phyloP scores from a whole-genome alignment of 2,329 filamentous ascomycete species.

The Camptophora hylomeconis region DNA sequence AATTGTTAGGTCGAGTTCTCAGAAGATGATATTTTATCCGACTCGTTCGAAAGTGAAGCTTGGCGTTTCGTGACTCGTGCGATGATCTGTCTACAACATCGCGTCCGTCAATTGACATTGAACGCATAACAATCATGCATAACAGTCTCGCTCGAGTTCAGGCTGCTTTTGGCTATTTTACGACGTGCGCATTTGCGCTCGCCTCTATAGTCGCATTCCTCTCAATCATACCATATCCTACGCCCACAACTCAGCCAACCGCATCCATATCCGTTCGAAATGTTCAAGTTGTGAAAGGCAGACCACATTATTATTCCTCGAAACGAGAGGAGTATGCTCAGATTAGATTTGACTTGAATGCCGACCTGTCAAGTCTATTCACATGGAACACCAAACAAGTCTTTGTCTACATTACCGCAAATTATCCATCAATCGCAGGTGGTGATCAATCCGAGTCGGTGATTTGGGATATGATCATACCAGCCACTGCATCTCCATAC shows the following conservation, averaged over 20 bases:
- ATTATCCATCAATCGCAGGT: constrained; percentile 34
- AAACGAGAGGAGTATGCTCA: constrained; percentile 95
- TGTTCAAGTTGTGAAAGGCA: constrained; percentile 77
- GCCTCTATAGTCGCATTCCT: constrained; percentile 65
- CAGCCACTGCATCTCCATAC: constrained; percentile 39
- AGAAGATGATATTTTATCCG: neutral
- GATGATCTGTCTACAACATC: constrained; percentile 2
- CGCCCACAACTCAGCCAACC: constrained; percentile 48
- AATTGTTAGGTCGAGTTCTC: neutral
- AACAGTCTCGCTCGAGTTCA: constrained; percentile 74
- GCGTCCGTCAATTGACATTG: too few relatives aligned
- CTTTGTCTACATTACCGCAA: constrained; percentile 89
- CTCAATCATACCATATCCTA: constrained; percentile 43
- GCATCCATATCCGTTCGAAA: constrained; percentile 56
- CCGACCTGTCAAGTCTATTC: constrained; percentile 84
- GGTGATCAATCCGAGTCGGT: constrained; percentile 53
- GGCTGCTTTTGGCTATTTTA: constrained; percentile 96
- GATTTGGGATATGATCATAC: constrained; percentile 94
- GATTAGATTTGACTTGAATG: constrained; percentile 83
- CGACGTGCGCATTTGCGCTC: constrained; percentile 74
- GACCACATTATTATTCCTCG: constrained; percentile 87
- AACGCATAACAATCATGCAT: constrained; percentile 82
- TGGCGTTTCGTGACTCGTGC: neutral
- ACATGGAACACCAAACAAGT: constrained; percentile 99
- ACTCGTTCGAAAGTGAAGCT: too few relatives aligned